Evolutionary conservation across 179 eudicot genomes (phyloP), one percentile per base, ranked within the genome.

Genomic region (Nepenthes alata): DNA sequence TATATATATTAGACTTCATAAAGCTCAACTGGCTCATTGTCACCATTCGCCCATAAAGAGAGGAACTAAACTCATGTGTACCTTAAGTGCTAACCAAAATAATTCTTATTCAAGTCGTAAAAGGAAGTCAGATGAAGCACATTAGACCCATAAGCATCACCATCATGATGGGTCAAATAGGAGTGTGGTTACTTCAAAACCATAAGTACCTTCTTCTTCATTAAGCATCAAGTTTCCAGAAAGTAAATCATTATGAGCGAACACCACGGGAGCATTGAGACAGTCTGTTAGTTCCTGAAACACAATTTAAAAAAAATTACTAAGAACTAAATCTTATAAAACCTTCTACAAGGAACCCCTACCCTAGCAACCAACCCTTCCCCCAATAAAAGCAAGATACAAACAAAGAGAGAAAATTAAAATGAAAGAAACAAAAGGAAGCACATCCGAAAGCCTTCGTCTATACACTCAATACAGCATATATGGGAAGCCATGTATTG

Each of bases 221-320:
- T 83, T 89, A 34, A 81, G 65, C 98, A 93, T 93, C 69, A 93
- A 60, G 80, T 93, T 91, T 60, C 97, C 97, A 71, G 90, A 93
- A 61, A 89, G 93, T 69, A 93, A 72, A 70, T 93, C 96, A 71
- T 93, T 93, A 77, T 93, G 98, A 68, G 85, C 78, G 72, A 75
- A 93, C 35, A 89, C 90, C 74, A 89, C 90, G 9, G 96, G 98
- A 70, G 98, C 83, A 63, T 80, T 37, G 66, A 93, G 78, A 68
- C 38, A 70, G 55, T 70, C 82, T 3, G 95, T 81, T 75, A 93
- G 56, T 64, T 80, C 88, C 98, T 93, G 86, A 64, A 66, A 58
- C 72, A 78, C 6, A 75, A 50, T 38, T 58, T 51, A 70, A 36
- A 57, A 75, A 35, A 50, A 3, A 34, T 25, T 59, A 71, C 36